These are phyloP conservation scores for Trichocladium uniseriatum DNA, from an alignment of 495 filamentous ascomycete genomes.

Conservation along the genomic window DNA sequence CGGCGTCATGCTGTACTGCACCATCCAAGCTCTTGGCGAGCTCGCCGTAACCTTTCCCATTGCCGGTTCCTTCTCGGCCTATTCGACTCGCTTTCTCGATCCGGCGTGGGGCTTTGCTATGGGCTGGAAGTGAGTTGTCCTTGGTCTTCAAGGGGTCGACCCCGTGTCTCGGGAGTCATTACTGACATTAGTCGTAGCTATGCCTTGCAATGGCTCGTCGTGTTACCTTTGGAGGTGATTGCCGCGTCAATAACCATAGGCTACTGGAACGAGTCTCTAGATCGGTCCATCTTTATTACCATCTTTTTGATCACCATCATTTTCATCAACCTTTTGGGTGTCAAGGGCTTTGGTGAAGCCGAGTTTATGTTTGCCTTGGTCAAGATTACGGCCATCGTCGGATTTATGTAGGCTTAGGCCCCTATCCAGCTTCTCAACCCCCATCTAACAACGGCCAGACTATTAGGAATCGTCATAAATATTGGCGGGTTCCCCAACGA, in stretches of 20 bases:
- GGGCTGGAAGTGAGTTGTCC: conserved; percentile 72
- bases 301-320: conserved; percentile 71
- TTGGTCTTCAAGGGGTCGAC: too few relatives aligned
- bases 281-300: conserved; percentile 74
- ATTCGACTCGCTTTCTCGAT: conserved; percentile 86
- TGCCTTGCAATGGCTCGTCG: conserved; percentile 84
- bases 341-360: conserved; percentile 82
- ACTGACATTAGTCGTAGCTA: conserved; percentile 46
- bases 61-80: conserved; percentile 85
- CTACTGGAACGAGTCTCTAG: conserved; percentile 64
- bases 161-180: background rate
- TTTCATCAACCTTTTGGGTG: conserved; percentile 75
- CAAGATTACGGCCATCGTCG: conserved; percentile 80
- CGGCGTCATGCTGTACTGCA: conserved; percentile 84
- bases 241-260: conserved; percentile 81
- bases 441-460: conserved; percentile 29
- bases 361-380: conserved; percentile 81
- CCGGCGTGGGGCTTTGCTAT: conserved; percentile 97
- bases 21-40: conserved; percentile 85
- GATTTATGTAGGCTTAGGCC: conserved; percentile 60
- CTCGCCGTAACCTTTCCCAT: conserved; percentile 87
- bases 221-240: conserved; percentile 83
- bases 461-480: conserved; percentile 71
- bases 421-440: background rate
- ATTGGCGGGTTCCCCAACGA: conserved; percentile 66